These are phyloP conservation scores for Neospermospora avenae DNA, from an alignment of 2,329 filamentous ascomycete genomes.

Conservation along the genomic window DNA sequence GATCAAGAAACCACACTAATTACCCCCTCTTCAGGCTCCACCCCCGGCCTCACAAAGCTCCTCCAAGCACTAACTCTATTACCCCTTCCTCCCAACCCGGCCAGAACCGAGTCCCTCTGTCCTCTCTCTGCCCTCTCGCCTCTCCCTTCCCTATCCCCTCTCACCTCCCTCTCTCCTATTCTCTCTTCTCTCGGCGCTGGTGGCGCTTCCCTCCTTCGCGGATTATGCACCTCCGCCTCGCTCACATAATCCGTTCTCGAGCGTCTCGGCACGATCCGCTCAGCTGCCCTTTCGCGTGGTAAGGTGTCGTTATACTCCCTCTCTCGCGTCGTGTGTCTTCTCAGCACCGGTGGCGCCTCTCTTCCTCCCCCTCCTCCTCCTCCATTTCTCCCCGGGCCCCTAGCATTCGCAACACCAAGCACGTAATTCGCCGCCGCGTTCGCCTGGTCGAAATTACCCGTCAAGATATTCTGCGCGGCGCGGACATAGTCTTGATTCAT, in stretches of 20 bases:
- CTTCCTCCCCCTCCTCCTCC: too few relatives aligned
- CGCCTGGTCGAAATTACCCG: conserved; percentile 34
- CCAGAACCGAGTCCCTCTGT: conserved; percentile 26
- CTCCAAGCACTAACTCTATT: conserved; percentile 34
- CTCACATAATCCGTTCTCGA: conserved; percentile 28
- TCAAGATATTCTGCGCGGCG: conserved; percentile 36
- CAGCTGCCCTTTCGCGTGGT: conserved; percentile 17
- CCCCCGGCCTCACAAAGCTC: conserved; percentile 30
- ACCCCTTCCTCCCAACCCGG: conserved; percentile 27
- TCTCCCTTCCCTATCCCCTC: conserved; percentile 24
- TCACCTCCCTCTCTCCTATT: conserved; percentile 27
- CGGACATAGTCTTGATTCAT: conserved; percentile 57
- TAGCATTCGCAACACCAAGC: conserved; percentile 27
- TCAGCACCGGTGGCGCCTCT: too few relatives aligned
- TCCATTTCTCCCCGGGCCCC: conserved; percentile 24
- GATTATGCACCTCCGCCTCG: conserved; percentile 29
- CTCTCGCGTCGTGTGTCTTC: conserved; percentile 30
- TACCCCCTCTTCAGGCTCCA: conserved; percentile 30
- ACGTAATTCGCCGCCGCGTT: conserved; percentile 35
- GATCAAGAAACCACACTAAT: conserved; percentile 7
- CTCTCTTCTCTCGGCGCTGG: not conserved
- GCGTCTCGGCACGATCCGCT: conserved; percentile 28
- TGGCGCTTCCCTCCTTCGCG: conserved; percentile 10
- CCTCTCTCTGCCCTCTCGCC: not conserved
- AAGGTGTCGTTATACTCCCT: conserved; percentile 23